Evolutionary conservation across 106 monocot genomes (phyloP).

Genomic region (Dioscorea zingiberensis): DNA sequence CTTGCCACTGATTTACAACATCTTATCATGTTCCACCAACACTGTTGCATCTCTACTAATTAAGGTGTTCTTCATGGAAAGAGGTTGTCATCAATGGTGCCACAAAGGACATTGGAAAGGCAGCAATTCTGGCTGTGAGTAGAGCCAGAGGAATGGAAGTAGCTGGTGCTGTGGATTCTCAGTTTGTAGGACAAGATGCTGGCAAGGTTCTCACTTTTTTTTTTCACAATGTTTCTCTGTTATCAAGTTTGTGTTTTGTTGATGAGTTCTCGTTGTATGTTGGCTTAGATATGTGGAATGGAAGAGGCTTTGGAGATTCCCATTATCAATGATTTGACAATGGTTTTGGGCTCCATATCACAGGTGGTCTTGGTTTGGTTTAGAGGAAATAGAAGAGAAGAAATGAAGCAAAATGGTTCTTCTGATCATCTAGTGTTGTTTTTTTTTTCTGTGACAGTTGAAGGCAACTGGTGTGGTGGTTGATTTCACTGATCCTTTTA

Average conservation of each 20-base stretch:
- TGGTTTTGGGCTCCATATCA: conserved; percentile 82
- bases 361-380: conserved; percentile 33
- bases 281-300: conserved; percentile 54
- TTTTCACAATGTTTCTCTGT: background rate
- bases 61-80: conserved; percentile 9
- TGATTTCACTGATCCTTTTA: conserved; percentile 73
- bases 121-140: conserved; percentile 55
- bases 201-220: conserved; percentile 49
- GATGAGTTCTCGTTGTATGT: conserved; percentile 5
- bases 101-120: conserved; percentile 72
- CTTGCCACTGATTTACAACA: background rate
- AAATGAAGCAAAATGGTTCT: background rate
- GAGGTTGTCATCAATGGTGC: conserved; percentile 86
- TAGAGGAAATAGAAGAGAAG: background rate
- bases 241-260: background rate
- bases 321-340: conserved; percentile 79
- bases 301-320: conserved; percentile 89
- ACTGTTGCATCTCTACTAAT: background rate
- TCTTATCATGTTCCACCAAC: background rate
- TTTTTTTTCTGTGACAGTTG: conserved; percentile 20
- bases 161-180: conserved; percentile 68
- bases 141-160: conserved; percentile 89
- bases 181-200: conserved; percentile 66
- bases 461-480: conserved; percentile 74
- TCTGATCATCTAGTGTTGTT: background rate